phyloP scores from a whole-genome alignment of 805 yeast genomes.

The Candida loeiensis region DNA sequence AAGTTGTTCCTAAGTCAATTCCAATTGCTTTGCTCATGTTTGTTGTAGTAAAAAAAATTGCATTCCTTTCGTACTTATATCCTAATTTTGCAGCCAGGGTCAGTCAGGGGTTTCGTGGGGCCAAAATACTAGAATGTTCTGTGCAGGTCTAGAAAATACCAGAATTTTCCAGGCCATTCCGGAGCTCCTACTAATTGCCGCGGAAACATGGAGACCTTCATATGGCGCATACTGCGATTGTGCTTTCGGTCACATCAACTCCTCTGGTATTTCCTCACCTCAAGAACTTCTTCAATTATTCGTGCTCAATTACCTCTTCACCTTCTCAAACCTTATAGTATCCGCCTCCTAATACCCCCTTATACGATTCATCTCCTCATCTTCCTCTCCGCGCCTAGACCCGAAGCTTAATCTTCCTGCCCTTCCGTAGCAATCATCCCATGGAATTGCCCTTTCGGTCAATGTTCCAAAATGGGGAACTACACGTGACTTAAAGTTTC shows the following conservation, averaged over 20 bases:
- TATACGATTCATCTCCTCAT: too few relatives aligned
- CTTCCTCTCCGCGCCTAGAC: neutral
- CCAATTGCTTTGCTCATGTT: conserved; percentile 52
- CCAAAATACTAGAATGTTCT: conserved; percentile 9
- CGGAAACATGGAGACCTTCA: too few relatives aligned
- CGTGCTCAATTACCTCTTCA: too few relatives aligned
- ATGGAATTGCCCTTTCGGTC: neutral
- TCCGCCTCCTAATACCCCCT: too few relatives aligned
- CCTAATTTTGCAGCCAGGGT: conserved; percentile 5
- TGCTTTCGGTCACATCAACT: too few relatives aligned
- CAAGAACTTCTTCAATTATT: too few relatives aligned
- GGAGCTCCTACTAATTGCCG: neutral
- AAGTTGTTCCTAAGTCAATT: conserved; percentile 96
- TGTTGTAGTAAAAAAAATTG: neutral
- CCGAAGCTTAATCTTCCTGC: too few relatives aligned
- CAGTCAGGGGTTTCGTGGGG: conserved; percentile 7
- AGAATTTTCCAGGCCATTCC: conserved; percentile 2
- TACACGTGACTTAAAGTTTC: too few relatives aligned
- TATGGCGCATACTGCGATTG: too few relatives aligned
- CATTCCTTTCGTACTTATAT: conserved; percentile 1
- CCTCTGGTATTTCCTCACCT: too few relatives aligned
- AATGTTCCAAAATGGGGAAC: neutral
- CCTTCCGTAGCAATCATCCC: neutral
- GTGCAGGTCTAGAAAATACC: conserved; percentile 5
- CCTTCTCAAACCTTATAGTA: too few relatives aligned